phyloP scores from a whole-genome alignment of 1,284 basidiomycete species.

The Stygiomarasmius scandens region DNA sequence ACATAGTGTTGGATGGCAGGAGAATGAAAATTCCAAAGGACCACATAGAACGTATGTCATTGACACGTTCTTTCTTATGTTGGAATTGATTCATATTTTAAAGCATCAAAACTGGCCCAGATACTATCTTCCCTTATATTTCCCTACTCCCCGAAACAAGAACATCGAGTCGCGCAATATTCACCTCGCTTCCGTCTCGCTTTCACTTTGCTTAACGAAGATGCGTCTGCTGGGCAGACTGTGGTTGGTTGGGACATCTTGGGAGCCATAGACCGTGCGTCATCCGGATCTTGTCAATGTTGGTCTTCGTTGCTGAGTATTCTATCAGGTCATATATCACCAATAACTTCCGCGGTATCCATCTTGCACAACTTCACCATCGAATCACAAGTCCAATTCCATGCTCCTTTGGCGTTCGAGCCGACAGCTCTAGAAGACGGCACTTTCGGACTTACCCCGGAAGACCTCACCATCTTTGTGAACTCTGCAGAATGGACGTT shows the following conservation, averaged over 20 bases:
- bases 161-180: conserved; percentile 72
- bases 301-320: conserved; percentile 17
- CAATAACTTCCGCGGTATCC: conserved; percentile 63
- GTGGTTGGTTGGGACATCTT: conserved; percentile 76
- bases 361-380: conserved; percentile 87
- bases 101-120: conserved; percentile 34
- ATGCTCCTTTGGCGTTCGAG: conserved; percentile 86
- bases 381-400: conserved; percentile 92
- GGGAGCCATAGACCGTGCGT: conserved; percentile 64
- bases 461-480: conserved; percentile 88
- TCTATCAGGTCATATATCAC: conserved; percentile 65
- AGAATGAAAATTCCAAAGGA: conserved; percentile 2
- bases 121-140: conserved; percentile 51
- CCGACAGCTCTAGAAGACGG: conserved; percentile 49
- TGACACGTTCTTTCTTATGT: neutral
- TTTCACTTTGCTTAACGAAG: conserved; percentile 87
- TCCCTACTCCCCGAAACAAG: conserved; percentile 49
- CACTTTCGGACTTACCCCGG: conserved; percentile 66
- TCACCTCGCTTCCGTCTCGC: conserved; percentile 78
- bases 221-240: conserved; percentile 67
- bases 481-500: conserved; percentile 97
- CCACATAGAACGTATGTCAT: conserved; percentile 1
- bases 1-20: conserved; percentile 4
- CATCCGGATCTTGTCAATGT: conserved; percentile 9
- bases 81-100: neutral